Evolutionary conservation across 192 early-diverging fungal genomes (phyloP), one percentile per base, ranked within the genome.

Genomic region (Haplosporangium gracile): DNA sequence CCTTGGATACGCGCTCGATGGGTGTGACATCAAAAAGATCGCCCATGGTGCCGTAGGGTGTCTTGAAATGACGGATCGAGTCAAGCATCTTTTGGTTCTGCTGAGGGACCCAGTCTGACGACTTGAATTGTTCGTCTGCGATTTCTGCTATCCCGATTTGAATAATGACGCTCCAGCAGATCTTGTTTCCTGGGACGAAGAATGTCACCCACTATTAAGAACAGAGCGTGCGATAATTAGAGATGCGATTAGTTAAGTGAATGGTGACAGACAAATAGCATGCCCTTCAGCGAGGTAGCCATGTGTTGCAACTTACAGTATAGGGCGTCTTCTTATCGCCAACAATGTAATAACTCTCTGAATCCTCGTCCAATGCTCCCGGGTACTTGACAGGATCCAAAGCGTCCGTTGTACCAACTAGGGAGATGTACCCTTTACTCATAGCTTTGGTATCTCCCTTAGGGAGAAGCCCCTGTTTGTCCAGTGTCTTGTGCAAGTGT

Each of bases 31-130:
- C 70, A 40, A 79, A 72, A 24, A 79, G 39, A 15, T 72, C 70
- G 1, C 78, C 78, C 11, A 72, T 13, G 26, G 57, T 76, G 4
- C 81, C 74, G 40, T 38, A 71, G 3, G 80, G 47, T 5, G 72
- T 60, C 68, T 69, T 49, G 51, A 75, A 81, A 38, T 81, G 34
- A 4, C 34, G 42, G 24, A 75, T 68, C 57, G 36, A 29, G 2
- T 76, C 53, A 49, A 81, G 71, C 47, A 76, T 32, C 8, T 29
- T 24, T 36, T 70, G 49, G 51, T 70, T 81, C 5, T 65, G 24
- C 13, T 49, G 38, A 8, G 80, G 42, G 18, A 39, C 73, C 80
- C 80, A 81, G 20, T 75, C 80, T 29, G 74, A 63, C 45, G 75
- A 75, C n/a, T 45, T 38, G 65, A 81, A 60, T 7, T n/a, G 29